Evolutionary conservation across 148 eudicot species (phyloP).

Genomic region (Vaccinium vitisidaea): DNA sequence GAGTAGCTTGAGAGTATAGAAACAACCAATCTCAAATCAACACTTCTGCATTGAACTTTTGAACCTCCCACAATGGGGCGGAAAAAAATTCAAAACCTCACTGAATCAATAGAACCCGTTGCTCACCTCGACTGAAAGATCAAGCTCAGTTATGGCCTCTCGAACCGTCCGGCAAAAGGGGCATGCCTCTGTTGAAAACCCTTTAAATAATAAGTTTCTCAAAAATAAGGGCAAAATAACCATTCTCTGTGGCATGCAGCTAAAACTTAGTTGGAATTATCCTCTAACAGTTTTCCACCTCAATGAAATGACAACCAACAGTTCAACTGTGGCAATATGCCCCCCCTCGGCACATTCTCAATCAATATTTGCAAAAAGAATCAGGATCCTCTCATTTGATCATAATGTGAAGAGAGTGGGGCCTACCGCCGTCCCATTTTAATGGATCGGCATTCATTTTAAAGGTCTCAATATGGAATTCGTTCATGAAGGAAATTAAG

Average conservation of each 20-base stretch:
- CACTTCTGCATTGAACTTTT: not conserved
- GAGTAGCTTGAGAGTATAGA: not conserved
- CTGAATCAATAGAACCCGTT: not conserved
- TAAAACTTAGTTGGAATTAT: not conserved
- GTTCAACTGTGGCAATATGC: not conserved
- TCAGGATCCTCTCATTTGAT: not conserved
- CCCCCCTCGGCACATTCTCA: not conserved
- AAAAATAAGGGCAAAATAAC: not conserved
- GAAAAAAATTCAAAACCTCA: not conserved
- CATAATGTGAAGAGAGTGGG: not conserved
- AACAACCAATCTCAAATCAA: not conserved
- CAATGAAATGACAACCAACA: not conserved
- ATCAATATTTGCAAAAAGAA: not conserved
- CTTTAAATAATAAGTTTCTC: conserved; percentile 25
- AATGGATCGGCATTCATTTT: not conserved
- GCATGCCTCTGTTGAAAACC: conserved; percentile 59
- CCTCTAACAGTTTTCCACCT: not conserved
- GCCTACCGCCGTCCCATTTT: not conserved
- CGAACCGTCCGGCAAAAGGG: conserved; percentile 69
- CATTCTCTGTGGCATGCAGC: not conserved
- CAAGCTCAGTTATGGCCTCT: conserved; percentile 62
- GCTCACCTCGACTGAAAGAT: conserved; percentile 52
- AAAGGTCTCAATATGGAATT: not conserved
- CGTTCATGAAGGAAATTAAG: not conserved
- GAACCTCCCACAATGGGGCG: not conserved